Conservation (phyloP, 352 stramenopile genomes). For the Globisporangium nunn region DNA sequence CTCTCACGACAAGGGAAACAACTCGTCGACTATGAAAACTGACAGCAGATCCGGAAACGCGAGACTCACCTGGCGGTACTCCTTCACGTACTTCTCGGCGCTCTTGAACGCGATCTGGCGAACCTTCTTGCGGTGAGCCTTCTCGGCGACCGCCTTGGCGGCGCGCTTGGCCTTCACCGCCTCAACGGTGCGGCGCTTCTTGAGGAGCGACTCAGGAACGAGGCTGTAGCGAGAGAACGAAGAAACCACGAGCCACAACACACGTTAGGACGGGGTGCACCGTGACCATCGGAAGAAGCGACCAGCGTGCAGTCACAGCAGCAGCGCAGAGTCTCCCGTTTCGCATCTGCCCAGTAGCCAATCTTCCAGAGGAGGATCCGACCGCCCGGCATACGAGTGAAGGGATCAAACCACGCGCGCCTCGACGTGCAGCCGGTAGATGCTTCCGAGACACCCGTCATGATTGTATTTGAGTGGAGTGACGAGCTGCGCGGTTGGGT, state of each 20-base stretch:
- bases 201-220: conserved; percentile 86
- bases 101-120: conserved; percentile 90
- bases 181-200: conserved; percentile 87
- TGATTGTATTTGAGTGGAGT: conserved; percentile 87
- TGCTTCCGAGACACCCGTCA: conserved; percentile 74
- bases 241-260: conserved; percentile 6
- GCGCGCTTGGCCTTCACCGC: conserved; percentile 83
- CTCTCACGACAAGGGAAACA: neutral
- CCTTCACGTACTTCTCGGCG: conserved; percentile 98
- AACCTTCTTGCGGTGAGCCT: conserved; percentile 84
- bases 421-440: conserved; percentile 8
- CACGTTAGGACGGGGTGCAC: conserved; percentile 72
- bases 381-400: neutral
- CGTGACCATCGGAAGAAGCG: conserved; percentile 16
- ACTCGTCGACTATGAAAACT: neutral
- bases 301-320: conserved; percentile 5
- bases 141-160: conserved; percentile 67
- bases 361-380: neutral
- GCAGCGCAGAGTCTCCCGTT: conserved; percentile 1
- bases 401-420: conserved; percentile 3
- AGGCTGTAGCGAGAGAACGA: conserved; percentile 38
- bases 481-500: conserved; percentile 12
- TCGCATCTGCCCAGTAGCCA: neutral
- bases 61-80: conserved; percentile 89
- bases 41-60: neutral